Conservation (phyloP, 2,329 filamentous ascomycete species). For the Mariannaea elegans region DNA sequence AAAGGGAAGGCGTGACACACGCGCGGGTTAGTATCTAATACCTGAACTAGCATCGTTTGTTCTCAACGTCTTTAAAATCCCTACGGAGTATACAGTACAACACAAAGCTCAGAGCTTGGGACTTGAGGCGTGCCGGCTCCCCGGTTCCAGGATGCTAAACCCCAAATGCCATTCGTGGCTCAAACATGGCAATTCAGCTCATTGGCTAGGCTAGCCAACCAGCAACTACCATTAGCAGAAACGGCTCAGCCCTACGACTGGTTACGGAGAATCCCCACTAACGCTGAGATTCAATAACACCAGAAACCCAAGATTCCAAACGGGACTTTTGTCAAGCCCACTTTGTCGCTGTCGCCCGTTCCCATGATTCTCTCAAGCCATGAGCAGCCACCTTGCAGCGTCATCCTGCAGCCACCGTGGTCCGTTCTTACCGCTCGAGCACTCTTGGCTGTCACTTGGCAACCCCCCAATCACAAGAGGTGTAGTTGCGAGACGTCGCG, state of each 20-base stretch:
- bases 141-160: not conserved
- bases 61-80: too few relatives aligned
- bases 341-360: constrained; percentile 3
- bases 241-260: not conserved
- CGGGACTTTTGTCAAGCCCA: constrained; percentile 22
- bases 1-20: too few relatives aligned
- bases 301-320: constrained; percentile 2
- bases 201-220: not conserved
- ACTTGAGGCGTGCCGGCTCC: not conserved
- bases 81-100: too few relatives aligned
- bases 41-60: too few relatives aligned
- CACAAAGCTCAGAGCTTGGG: too few relatives aligned
- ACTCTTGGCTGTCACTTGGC: not conserved
- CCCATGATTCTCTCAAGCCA: constrained; percentile 4
- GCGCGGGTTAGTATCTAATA: too few relatives aligned
- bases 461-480: not conserved
- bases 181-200: not conserved
- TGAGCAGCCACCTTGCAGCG: constrained; percentile 14
- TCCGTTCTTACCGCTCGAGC: constrained; percentile 3
- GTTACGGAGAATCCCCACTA: not conserved
- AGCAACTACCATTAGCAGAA: not conserved
- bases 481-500: not conserved
- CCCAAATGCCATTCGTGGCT: not conserved
- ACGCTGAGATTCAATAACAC: not conserved
- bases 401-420: constrained; percentile 14